These are phyloP conservation scores for Syzygium syzygioides DNA, from an alignment of 441 rosid species.

Conservation along the genomic window DNA sequence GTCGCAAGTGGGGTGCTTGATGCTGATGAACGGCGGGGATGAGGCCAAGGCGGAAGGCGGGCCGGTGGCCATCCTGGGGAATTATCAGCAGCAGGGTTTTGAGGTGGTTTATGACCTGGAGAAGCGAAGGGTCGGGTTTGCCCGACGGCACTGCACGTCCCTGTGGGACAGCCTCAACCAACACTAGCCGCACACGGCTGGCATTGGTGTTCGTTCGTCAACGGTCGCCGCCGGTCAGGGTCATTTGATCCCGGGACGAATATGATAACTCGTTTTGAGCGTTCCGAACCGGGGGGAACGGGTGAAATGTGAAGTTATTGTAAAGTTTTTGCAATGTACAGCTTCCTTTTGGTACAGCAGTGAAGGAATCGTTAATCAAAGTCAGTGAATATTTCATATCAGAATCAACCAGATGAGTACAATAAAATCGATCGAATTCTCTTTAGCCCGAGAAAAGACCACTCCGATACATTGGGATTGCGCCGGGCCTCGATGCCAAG, in stretches of 20 bases:
- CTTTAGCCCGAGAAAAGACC: too few relatives aligned
- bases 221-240: not conserved
- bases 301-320: not conserved
- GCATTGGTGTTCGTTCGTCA: not conserved
- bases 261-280: not conserved
- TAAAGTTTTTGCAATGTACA: not conserved
- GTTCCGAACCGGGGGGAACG: not conserved
- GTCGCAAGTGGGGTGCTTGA: conserved; percentile 31
- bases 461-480: not conserved
- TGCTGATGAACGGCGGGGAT: conserved; percentile 31
- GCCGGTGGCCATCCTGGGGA: conserved; percentile 43
- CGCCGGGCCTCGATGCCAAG: not conserved
- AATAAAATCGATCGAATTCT: not conserved
- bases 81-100: conserved; percentile 49
- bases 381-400: not conserved
- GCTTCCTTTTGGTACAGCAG: not conserved
- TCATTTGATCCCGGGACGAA: not conserved
- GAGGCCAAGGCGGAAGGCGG: conserved; percentile 14
- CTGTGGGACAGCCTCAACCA: not conserved
- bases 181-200: not conserved
- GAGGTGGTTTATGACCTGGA: conserved; percentile 48
- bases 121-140: conserved; percentile 46
- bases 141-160: conserved; percentile 15
- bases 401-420: not conserved
- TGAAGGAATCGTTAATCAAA: not conserved